Evolutionary conservation across 2,329 filamentous ascomycete species (phyloP).

Genomic region (Hypoxylon sp.): DNA sequence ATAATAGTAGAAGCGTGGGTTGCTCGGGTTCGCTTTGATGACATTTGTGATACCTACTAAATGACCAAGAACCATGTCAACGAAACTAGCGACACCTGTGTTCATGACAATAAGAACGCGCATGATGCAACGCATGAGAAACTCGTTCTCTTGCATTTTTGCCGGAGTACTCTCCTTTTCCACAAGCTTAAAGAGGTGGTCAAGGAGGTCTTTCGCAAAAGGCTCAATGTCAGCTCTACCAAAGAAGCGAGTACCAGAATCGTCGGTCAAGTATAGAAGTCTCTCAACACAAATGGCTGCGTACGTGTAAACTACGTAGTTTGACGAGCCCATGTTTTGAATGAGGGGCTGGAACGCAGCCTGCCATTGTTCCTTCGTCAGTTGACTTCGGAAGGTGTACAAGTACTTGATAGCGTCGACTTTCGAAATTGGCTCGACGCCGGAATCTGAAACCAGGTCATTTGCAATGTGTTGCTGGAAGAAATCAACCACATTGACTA

Average conservation of each 20-base stretch:
- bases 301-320: slow-evolving; percentile 98
- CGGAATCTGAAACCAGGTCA: slow-evolving; percentile 81
- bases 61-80: slow-evolving; percentile 84
- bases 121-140: slow-evolving; percentile 99
- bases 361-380: slow-evolving; percentile 93
- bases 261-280: slow-evolving; percentile 85
- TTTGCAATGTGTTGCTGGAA: slow-evolving; percentile 92
- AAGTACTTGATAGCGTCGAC: slow-evolving; percentile 99
- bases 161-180: slow-evolving; percentile 86
- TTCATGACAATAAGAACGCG: slow-evolving; percentile 94
- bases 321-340: slow-evolving; percentile 87
- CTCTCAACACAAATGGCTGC: slow-evolving; percentile 97
- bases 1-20: slow-evolving; percentile 98
- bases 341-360: slow-evolving; percentile 90
- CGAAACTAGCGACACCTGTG: slow-evolving; percentile 80
- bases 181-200: slow-evolving; percentile 92
- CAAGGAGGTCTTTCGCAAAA: slow-evolving; percentile 86
- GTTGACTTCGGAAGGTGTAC: slow-evolving; percentile 95
- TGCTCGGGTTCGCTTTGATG: slow-evolving; percentile 95
- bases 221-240: slow-evolving; percentile 82
- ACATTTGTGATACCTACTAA: slow-evolving; percentile 91
- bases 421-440: slow-evolving; percentile 87
- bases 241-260: slow-evolving; percentile 83
- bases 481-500: slow-evolving; percentile 92
- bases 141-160: slow-evolving; percentile 99